Percentiles rank a stretch among this genome's conserved stretches.
Conservation (phyloP, 78 protist genomes). For the Dictyostelium purpureum region DNA sequence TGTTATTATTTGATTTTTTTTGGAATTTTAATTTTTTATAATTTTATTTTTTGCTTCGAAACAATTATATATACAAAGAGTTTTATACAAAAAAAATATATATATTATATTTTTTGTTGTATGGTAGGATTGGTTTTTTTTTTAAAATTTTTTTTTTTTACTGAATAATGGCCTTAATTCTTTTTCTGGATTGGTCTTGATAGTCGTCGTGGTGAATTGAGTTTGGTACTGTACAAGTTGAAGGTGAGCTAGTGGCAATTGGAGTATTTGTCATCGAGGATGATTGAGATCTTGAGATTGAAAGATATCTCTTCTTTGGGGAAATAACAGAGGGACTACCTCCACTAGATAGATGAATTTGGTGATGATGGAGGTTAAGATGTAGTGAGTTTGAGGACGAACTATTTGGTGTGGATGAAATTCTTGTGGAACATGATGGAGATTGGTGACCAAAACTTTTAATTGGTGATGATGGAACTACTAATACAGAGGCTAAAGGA, state of each 20-base stretch:
- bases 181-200: neutral
- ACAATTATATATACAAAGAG: too few species aligned
- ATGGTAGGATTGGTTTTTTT: neutral
- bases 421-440: neutral
- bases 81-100: too few species aligned
- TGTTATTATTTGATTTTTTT: neutral
- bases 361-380: neutral
- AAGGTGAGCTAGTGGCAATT: neutral
- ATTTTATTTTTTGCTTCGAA: neutral
- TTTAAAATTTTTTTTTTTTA: too few species aligned
- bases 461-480: constrained; percentile 30
- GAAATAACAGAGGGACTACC: neutral
- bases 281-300: constrained; percentile 9
- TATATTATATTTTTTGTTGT: neutral
- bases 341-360: neutral
- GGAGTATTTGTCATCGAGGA: constrained; percentile 1
- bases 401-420: neutral
- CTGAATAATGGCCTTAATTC: neutral
- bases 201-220: constrained; percentile 20
- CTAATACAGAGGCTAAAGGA: neutral
- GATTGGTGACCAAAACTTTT: neutral
- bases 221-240: constrained; percentile 24
- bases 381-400: neutral
- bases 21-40: neutral
- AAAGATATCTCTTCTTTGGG: constrained; percentile 16